A percentile compares a stretch with the other conserved stretches of the same genome.
These are phyloP conservation scores for Pleurotus eryngii DNA, from an alignment of 768 basidiomycete genomes.

Conservation along the genomic window DNA sequence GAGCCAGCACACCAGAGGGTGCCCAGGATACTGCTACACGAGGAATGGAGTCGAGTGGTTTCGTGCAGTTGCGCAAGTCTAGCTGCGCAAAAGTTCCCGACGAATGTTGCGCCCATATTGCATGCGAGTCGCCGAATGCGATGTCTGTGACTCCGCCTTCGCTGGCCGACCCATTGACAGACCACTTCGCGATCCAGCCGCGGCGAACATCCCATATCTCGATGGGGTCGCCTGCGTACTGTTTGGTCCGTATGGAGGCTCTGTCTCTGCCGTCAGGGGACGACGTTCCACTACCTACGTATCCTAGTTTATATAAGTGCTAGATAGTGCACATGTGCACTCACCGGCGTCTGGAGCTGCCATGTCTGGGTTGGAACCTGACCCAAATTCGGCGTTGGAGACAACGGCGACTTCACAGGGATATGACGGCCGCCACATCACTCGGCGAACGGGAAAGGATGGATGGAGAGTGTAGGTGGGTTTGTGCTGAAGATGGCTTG, in stretches of 20 bases:
- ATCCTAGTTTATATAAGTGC: neutral
- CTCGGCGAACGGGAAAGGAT: slow-evolving; percentile 68
- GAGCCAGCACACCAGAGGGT: slow-evolving; percentile 58
- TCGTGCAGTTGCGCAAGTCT: slow-evolving; percentile 62
- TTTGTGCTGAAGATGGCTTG: slow-evolving; percentile 53
- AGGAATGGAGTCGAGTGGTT: slow-evolving; percentile 66
- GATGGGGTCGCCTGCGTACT: slow-evolving; percentile 50
- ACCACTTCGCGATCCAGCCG: slow-evolving; percentile 82
- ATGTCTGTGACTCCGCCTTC: slow-evolving; percentile 78
- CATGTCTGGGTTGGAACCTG: slow-evolving; percentile 25
- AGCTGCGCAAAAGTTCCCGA: slow-evolving; percentile 80
- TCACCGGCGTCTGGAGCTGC: neutral
- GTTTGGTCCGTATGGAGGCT: slow-evolving; percentile 7
- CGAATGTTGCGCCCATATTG: slow-evolving; percentile 68
- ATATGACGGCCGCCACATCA: slow-evolving; percentile 74
- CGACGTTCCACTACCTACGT: neutral
- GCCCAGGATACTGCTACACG: slow-evolving; percentile 68
- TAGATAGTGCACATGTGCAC: neutral
- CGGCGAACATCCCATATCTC: slow-evolving; percentile 89
- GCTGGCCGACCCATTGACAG: slow-evolving; percentile 54
- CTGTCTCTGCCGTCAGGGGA: slow-evolving; percentile 2
- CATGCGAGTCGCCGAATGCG: slow-evolving; percentile 66
- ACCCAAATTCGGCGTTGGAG: slow-evolving; percentile 55
- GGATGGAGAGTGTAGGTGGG: slow-evolving; percentile 73
- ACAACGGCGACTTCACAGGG: slow-evolving; percentile 75